Conservation (phyloP, 2,329 filamentous ascomycete genomes). For the Drechslerella dactyloides region DNA sequence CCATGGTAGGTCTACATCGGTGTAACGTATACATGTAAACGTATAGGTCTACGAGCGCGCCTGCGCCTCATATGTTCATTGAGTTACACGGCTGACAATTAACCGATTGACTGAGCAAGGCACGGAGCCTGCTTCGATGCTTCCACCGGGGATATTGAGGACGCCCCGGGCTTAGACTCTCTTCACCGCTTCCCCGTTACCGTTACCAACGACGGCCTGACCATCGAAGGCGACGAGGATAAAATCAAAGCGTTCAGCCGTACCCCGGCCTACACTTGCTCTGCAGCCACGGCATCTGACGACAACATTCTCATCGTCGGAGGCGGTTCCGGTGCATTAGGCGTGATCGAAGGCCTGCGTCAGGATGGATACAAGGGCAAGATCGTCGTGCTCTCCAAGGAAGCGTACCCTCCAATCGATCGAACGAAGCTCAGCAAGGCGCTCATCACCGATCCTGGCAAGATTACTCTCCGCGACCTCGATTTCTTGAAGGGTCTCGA, state of each 20-base stretch:
- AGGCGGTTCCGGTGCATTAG: conserved; percentile 82
- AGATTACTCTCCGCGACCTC: conserved; percentile 76
- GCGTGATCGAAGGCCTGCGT: conserved; percentile 80
- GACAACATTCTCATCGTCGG: conserved; percentile 79
- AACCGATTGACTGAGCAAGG: conserved; percentile 6
- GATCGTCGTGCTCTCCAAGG: conserved; percentile 82
- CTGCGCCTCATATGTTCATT: conserved; percentile 59
- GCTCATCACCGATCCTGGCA: conserved; percentile 77
- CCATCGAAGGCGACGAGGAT: conserved; percentile 79
- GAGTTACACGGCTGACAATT: conserved; percentile 1
- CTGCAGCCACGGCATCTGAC: conserved; percentile 64
- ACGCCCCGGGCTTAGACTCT: conserved; percentile 88
- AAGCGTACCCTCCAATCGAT: conserved; percentile 87
- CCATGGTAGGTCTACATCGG: conserved; percentile 87
- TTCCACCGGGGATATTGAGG: conserved; percentile 88
- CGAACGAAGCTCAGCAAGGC: conserved; percentile 95
- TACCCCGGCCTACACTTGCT: conserved; percentile 70
- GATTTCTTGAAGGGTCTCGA: conserved; percentile 74
- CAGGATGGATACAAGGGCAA: conserved; percentile 78
- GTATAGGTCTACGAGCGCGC: background rate
- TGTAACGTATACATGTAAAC: no score
- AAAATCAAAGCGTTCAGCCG: conserved; percentile 78
- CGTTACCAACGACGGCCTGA: conserved; percentile 82
- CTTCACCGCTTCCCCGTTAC: conserved; percentile 80
- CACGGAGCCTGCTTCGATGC: conserved; percentile 85